Evolutionary conservation across 768 basidiomycete genomes (phyloP).

Genomic region (Fomitopsis pulvina): DNA sequence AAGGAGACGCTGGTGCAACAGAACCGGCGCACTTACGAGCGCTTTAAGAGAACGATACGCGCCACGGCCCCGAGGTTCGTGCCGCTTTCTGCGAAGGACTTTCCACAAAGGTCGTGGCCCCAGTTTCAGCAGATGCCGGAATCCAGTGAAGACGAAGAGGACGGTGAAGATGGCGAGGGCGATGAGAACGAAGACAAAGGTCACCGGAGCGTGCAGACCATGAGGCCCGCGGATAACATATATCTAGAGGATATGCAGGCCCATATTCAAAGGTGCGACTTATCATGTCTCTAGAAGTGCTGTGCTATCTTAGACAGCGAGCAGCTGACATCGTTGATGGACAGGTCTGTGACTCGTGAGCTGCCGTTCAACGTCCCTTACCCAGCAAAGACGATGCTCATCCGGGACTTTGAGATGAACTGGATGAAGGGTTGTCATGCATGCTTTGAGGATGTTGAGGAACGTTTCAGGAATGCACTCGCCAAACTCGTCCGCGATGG

Average conservation of each 20-base stretch:
- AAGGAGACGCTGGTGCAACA: slow-evolving; percentile 31
- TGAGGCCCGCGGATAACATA: slow-evolving; percentile 8
- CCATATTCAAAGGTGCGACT: slow-evolving; percentile 28
- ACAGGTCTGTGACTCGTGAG: slow-evolving; percentile 35
- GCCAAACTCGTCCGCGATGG: slow-evolving; percentile 22
- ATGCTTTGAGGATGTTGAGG: slow-evolving; percentile 30
- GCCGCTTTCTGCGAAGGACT: too few species aligned
- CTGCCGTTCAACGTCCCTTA: slow-evolving; percentile 39
- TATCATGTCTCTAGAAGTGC: neutral
- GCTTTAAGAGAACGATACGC: slow-evolving; percentile 29
- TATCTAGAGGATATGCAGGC: slow-evolving; percentile 29
- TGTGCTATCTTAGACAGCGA: neutral
- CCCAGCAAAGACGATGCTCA: slow-evolving; percentile 32
- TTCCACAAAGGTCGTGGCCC: slow-evolving; percentile 3
- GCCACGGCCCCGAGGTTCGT: slow-evolving; percentile 37
- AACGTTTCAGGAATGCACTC: slow-evolving; percentile 26
- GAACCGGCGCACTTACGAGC: slow-evolving; percentile 26
- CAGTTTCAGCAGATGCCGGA: neutral
- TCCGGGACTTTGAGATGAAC: slow-evolving; percentile 27
- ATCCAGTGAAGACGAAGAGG: slow-evolving; percentile 5
- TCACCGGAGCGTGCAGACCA: too few species aligned
- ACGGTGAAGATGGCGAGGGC: neutral
- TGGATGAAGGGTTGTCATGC: slow-evolving; percentile 30
- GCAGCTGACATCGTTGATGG: neutral
- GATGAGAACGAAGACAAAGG: too few species aligned